These are phyloP conservation scores for Trifolium pratense DNA, from an alignment of 306 rosid genomes.

Conservation along the genomic window DNA sequence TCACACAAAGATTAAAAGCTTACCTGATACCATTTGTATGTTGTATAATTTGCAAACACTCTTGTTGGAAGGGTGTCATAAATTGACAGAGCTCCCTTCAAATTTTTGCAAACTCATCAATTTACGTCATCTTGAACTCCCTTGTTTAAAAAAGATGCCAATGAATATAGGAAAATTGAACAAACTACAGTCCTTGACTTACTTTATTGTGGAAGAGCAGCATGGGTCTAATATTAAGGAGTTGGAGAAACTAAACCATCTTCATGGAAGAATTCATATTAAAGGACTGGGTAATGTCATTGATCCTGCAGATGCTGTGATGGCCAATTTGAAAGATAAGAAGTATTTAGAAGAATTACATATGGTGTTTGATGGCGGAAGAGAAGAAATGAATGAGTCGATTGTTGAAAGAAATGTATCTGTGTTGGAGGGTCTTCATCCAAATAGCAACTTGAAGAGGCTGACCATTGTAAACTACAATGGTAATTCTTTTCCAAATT, in stretches of 20 bases:
- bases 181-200: not conserved
- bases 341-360: slow-evolving; percentile 4
- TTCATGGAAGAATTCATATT: slow-evolving; percentile 20
- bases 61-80: not conserved
- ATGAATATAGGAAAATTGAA: slow-evolving; percentile 4
- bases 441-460: not conserved
- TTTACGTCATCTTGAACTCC: slow-evolving; percentile 34
- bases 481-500: not conserved
- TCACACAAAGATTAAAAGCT: not conserved
- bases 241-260: slow-evolving; percentile 11
- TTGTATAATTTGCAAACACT: slow-evolving; percentile 43
- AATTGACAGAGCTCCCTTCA: not conserved
- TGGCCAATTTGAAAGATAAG: not conserved
- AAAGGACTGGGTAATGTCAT: not conserved
- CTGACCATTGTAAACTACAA: not conserved
- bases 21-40: slow-evolving; percentile 41
- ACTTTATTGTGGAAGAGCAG: not conserved
- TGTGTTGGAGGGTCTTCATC: not conserved
- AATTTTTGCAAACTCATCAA: slow-evolving; percentile 33
- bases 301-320: not conserved
- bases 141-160: slow-evolving; percentile 21
- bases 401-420: not conserved
- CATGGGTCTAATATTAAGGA: not conserved
- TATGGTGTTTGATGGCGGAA: not conserved
- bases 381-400: not conserved